Base-by-base conservation (phyloP, 2,329 filamentous ascomycete genomes). In the Fusarium odoratissimum region DNA sequence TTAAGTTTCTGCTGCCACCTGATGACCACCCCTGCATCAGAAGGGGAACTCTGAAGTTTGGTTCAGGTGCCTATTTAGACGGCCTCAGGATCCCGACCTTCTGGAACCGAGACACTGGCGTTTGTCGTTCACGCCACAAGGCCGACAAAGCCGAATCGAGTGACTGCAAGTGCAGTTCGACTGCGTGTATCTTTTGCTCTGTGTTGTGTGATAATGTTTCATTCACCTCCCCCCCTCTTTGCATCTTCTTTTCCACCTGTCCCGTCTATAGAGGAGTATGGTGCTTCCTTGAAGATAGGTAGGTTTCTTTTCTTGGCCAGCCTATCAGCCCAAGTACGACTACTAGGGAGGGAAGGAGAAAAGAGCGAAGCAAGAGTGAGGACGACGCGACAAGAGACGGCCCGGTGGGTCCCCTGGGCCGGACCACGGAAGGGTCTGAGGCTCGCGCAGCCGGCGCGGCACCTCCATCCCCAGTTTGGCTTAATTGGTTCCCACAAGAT, bases 21-120 rank as follows among this genome's bases (percentile, higher is more conserved):
- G 45, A 40, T 28, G 44, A 60, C 56, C 42, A 44, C 37, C 40
- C 54, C 40, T 35, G 56, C 49, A 57, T 38, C 17, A 46, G 33
- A 51, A 49, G 30, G 23, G 30, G 40, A 48, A 57, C 23, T 48
- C 41, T 63, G 37, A 48, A 21, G 28, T 38, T 33, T 69, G 56
- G 33, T 33, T 44, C 23, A 40, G 16, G 49, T 38, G 30, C 8
- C 41, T 46, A 45, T 51, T 56, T 35, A 45, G 38, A 41, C 35
- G 55, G 31, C 38, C 38, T 52, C 28, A 54, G 37, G 37, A 68
- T 55, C 55, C 71, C 58, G 56, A 55, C 51, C 46, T 52, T 68
- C 67, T 73, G 49, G 71, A 73, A 55, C 59, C 62, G 46, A 73
- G 51, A 61, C 62, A 60, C 54, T 71, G 62, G 70, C 62, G 71